Evolutionary conservation across 2,329 filamentous ascomycete genomes (phyloP).

Genomic region (Beauveria rudraprayagi): DNA sequence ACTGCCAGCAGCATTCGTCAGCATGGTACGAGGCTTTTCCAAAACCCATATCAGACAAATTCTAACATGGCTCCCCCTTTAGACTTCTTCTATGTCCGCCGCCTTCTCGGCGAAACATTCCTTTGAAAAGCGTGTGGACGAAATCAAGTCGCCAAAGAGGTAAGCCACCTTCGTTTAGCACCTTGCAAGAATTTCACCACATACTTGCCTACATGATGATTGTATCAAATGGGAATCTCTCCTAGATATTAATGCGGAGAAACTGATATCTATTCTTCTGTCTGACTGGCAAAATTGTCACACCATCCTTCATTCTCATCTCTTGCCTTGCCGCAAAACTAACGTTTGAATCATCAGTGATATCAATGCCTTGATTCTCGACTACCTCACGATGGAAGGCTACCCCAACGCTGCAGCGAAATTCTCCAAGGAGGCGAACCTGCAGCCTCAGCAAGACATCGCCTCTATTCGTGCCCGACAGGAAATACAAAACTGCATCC

Average conservation of each 20-base stretch:
- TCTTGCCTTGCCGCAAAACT: conserved; percentile 15
- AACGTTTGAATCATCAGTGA: conserved; percentile 51
- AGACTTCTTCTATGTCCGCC: conserved; percentile 67
- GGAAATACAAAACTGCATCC: conserved; percentile 76
- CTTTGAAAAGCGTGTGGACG: conserved; percentile 76
- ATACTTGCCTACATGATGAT: conserved; percentile 59
- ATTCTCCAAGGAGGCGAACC: conserved; percentile 89
- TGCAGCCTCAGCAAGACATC: conserved; percentile 63
- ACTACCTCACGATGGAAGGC: conserved; percentile 93
- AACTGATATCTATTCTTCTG: conserved; percentile 61
- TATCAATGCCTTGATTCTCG: conserved; percentile 90
- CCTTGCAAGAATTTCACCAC: not conserved
- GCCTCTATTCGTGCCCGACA: conserved; percentile 70
- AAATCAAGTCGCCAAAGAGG: conserved; percentile 84
- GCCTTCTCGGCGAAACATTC: conserved; percentile 61
- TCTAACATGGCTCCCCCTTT: conserved; percentile 10
- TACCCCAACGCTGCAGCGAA: conserved; percentile 88
- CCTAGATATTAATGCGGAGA: conserved; percentile 92
- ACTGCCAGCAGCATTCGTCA: not conserved
- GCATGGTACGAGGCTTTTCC: not conserved
- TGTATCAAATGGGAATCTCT: conserved; percentile 99
- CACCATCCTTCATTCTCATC: conserved; percentile 10
- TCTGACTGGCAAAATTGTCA: conserved; percentile 32
- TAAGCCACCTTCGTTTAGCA: conserved; percentile 37
- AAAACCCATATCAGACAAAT: not conserved